These are phyloP conservation scores for Citrus inodora DNA, from an alignment of 345 rosid species.

Conservation along the genomic window DNA sequence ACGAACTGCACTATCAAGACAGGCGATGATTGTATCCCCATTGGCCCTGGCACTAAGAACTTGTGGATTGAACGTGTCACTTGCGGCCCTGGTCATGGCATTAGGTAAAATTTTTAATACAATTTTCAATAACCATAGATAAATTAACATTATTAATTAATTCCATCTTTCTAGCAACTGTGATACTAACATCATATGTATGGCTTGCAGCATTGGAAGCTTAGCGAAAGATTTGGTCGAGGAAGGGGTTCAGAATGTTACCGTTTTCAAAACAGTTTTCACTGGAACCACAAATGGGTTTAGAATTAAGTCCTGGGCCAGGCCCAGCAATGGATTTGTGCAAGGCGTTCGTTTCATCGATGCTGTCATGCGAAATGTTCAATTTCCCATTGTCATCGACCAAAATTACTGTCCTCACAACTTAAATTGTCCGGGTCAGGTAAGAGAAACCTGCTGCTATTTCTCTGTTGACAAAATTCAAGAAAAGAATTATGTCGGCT, in stretches of 20 bases:
- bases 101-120: too few relatives aligned
- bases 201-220: neutral
- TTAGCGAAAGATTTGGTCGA: constrained; percentile 28
- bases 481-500: too few relatives aligned
- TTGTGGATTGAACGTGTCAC: constrained; percentile 22
- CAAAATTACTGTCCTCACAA: constrained; percentile 3
- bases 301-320: constrained; percentile 72
- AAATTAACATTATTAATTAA: neutral
- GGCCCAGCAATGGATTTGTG: constrained; percentile 54
- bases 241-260: constrained; percentile 56
- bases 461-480: neutral
- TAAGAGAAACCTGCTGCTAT: neutral
- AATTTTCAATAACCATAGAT: neutral
- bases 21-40: constrained; percentile 31
- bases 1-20: constrained; percentile 13
- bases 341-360: constrained; percentile 35
- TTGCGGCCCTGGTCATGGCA: constrained; percentile 37
- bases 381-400: constrained; percentile 34
- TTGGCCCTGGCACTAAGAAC: constrained; percentile 27
- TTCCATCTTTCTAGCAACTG: neutral
- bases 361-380: constrained; percentile 41
- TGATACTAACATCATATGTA: neutral
- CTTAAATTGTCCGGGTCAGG: neutral
- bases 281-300: constrained; percentile 47
- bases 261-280: constrained; percentile 37